Percentiles rank a stretch among this genome's conserved stretches.
Conservation (phyloP, 2,329 filamentous ascomycete species). For the Leptographium galeiforme region DNA sequence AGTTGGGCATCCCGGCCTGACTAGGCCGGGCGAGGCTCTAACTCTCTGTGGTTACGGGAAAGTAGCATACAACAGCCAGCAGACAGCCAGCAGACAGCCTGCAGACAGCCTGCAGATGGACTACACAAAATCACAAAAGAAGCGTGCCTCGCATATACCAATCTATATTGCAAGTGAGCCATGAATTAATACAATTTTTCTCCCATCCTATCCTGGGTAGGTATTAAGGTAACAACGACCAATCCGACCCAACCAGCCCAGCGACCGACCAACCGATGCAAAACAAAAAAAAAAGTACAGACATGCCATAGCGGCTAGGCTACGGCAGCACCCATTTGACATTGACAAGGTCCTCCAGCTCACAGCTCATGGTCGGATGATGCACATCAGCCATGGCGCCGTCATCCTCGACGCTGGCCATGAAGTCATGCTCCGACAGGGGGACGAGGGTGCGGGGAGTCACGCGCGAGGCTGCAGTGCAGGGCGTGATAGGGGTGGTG, state of each 20-base stretch:
- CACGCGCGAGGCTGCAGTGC: not conserved
- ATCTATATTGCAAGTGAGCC: not conserved
- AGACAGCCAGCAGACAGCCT: too few species aligned
- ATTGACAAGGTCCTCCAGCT: conserved; percentile 1
- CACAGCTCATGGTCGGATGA: not conserved
- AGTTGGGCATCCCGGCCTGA: conserved; percentile 42
- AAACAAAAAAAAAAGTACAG: not conserved
- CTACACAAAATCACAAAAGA: too few species aligned
- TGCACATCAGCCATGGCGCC: not conserved
- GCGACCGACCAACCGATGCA: not conserved
- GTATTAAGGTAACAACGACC: not conserved
- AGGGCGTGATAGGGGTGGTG: not conserved
- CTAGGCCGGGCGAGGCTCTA: conserved; percentile 1
- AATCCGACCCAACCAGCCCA: not conserved
- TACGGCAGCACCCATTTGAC: not conserved
- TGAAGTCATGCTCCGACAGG: not conserved
- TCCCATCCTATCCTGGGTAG: not conserved
- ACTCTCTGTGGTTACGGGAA: not conserved
- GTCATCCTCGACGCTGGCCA: not conserved
- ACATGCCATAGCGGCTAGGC: too few species aligned
- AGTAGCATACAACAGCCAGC: not conserved
- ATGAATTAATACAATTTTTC: not conserved
- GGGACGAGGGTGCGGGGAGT: not conserved
- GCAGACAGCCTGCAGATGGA: too few species aligned
- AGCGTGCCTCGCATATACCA: too few species aligned